phyloP scores from a whole-genome alignment of 768 basidiomycete genomes.

The Xerocomellus intermedius region DNA sequence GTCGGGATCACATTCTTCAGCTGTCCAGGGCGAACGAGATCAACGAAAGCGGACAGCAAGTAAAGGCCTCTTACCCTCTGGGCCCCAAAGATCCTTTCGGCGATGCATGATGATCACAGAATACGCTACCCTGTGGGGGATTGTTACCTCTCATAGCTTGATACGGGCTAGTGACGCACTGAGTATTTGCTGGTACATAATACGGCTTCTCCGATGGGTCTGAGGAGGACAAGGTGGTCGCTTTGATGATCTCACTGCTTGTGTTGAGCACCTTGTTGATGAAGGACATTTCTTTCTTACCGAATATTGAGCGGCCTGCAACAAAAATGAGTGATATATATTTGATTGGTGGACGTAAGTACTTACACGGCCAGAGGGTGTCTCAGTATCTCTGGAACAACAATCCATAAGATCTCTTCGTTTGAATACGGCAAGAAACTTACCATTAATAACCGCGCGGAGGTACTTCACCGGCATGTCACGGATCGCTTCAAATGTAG shows the following conservation, averaged over 20 bases:
- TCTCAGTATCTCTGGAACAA: slow-evolving; percentile 48
- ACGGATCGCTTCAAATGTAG: slow-evolving; percentile 53
- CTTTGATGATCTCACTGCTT: slow-evolving; percentile 44
- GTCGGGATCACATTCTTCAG: slow-evolving; percentile 68
- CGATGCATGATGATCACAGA: slow-evolving; percentile 67
- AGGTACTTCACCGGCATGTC: slow-evolving; percentile 67
- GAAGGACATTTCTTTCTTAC: slow-evolving; percentile 19
- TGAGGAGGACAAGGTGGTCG: slow-evolving; percentile 44
- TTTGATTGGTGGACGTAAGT: background rate
- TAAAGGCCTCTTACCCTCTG: slow-evolving; percentile 48
- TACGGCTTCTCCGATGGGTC: slow-evolving; percentile 19
- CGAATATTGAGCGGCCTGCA: slow-evolving; percentile 48
- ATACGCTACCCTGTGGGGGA: slow-evolving; percentile 41
- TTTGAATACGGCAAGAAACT: background rate
- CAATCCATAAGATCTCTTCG: background rate
- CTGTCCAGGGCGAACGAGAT: slow-evolving; percentile 29
- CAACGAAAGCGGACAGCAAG: background rate
- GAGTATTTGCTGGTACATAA: slow-evolving; percentile 43
- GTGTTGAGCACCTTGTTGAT: background rate
- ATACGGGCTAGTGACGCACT: slow-evolving; percentile 9
- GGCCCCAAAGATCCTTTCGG: slow-evolving; percentile 66
- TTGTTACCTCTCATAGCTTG: background rate
- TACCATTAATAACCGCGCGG: slow-evolving; percentile 64
- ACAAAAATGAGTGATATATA: background rate
- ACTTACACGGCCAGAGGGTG: slow-evolving; percentile 52